Evolutionary conservation across 768 basidiomycete genomes (phyloP), one percentile per base, ranked within the genome.

Genomic region (Rhodotorula diobovata): DNA sequence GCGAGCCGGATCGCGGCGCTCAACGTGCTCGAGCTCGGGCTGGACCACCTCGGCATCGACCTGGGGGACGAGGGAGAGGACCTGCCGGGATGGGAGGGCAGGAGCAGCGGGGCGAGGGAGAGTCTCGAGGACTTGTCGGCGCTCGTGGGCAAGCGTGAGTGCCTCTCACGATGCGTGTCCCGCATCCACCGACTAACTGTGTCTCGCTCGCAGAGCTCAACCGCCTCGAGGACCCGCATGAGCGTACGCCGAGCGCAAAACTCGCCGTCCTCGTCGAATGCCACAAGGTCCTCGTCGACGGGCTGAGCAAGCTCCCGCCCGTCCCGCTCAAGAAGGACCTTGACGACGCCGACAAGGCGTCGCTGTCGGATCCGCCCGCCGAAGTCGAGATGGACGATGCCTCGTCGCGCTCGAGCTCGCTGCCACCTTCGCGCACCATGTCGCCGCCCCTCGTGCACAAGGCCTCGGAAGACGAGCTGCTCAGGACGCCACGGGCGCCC

Each of bases 31-130:
- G 95, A 97, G 79, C 83, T 99, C 0, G 85, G 87, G 4, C 82
- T 98, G 18, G 88, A 89, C 50, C 93, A 98, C 81, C 86, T 99
- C 2, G 95, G 94, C 25, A 85, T 98, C 16, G 88, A 91, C 63
- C 86, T 91, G 0, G 87, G 86, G 5, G 73, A 50, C 21, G 58
- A 60, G 9, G 48, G 48, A 23, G 48, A 9, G 82, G 81, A 57
- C 2, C 81, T 68, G n/a, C 55, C 60, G 0, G 80, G 80, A 11
- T 72, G 84, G 30, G 82, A 81, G 10, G 84, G 77, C 0, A 75
- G 84, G 59, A 82, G 82, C 34, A 81, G 77, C 46, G 70, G 37
- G 16, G 59, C 58, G 21, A 50, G 67, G 4, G 76, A 77, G 10
- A 80, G 80, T 4, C 60, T 95, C 21, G 84, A 88, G 58, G 81